Evolutionary conservation across 2,329 filamentous ascomycete species (phyloP).

Genomic region (Penicillium sp.): DNA sequence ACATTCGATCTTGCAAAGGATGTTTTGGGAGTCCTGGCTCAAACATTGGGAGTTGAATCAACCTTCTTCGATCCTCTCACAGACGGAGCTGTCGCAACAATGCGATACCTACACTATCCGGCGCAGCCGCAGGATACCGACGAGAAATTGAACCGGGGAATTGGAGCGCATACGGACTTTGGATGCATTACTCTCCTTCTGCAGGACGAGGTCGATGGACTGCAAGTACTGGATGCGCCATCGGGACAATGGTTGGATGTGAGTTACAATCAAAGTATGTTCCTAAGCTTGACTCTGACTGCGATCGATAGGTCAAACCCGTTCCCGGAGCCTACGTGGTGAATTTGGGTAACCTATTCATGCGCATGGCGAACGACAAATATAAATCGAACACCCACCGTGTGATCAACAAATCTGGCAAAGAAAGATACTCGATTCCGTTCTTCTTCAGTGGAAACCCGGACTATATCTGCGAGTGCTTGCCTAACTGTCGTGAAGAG

Average conservation of each 20-base stretch:
- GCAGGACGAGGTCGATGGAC: conserved; percentile 43
- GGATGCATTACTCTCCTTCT: conserved; percentile 45
- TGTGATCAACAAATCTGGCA: conserved; percentile 43
- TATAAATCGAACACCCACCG: conserved; percentile 46
- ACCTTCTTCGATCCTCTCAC: conserved; percentile 41
- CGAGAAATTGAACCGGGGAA: conserved; percentile 39
- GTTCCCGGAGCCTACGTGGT: conserved; percentile 33
- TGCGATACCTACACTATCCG: conserved; percentile 48
- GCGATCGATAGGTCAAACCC: conserved; percentile 24
- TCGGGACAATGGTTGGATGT: conserved; percentile 37
- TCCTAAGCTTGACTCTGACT: neutral
- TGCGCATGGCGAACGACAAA: conserved; percentile 45
- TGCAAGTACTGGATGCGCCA: conserved; percentile 37
- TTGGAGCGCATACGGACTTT: conserved; percentile 49
- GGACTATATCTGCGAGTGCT: conserved; percentile 45
- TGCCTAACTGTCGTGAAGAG: conserved; percentile 43
- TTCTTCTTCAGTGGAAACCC: conserved; percentile 49
- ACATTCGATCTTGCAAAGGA: conserved; percentile 44
- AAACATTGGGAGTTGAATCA: conserved; percentile 42
- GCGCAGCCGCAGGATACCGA: conserved; percentile 41
- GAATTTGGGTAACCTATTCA: conserved; percentile 42
- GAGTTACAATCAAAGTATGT: neutral
- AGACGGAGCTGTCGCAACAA: conserved; percentile 40
- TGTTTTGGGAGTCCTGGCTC: conserved; percentile 43
- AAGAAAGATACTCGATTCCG: conserved; percentile 44